Percentiles rank a stretch among this genome's conserved stretches.
Conservation (phyloP, 495 filamentous ascomycete genomes). For the Penicillium cataractarum region DNA sequence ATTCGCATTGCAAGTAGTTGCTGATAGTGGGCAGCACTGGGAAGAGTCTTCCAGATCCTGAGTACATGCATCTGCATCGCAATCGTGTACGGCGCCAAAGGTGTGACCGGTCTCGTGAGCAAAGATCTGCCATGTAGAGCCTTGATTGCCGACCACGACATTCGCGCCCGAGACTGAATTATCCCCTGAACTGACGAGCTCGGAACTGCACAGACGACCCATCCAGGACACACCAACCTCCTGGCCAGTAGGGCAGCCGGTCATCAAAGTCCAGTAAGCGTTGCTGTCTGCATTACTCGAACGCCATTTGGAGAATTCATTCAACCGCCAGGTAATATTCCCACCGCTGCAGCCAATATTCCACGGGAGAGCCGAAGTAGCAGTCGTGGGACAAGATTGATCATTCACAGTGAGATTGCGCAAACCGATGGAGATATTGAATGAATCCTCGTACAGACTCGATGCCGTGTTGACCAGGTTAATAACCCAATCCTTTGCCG, state of each 20-base stretch:
- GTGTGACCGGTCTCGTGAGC: conserved; percentile 96
- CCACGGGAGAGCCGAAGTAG: conserved; percentile 71
- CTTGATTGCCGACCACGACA: conserved; percentile 79
- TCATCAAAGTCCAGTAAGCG: conserved; percentile 93
- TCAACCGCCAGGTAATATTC: conserved; percentile 78
- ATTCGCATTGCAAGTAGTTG: conserved; percentile 71
- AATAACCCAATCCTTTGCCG: conserved; percentile 73
- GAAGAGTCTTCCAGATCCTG: conserved; percentile 64
- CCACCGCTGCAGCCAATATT: conserved; percentile 70
- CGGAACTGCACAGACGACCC: conserved; percentile 78
- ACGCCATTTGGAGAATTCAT: conserved; percentile 88
- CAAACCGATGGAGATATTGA: conserved; percentile 92
- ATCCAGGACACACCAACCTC: conserved; percentile 95
- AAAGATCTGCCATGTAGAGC: conserved; percentile 92
- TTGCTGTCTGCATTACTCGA: conserved; percentile 73
- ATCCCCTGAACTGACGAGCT: conserved; percentile 48
- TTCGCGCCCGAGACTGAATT: conserved; percentile 83
- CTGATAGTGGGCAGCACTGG: conserved; percentile 83
- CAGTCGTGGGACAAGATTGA: conserved; percentile 64
- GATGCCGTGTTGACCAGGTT: conserved; percentile 85
- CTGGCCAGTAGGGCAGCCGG: conserved; percentile 78
- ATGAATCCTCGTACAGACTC: conserved; percentile 80
- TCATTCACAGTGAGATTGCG: conserved; percentile 80
- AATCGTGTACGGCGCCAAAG: conserved; percentile 96
- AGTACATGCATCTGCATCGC: conserved; percentile 66